Conservation (phyloP, 202 grass and related monocot genomes). For the Miscanthus sacchariflorus region DNA sequence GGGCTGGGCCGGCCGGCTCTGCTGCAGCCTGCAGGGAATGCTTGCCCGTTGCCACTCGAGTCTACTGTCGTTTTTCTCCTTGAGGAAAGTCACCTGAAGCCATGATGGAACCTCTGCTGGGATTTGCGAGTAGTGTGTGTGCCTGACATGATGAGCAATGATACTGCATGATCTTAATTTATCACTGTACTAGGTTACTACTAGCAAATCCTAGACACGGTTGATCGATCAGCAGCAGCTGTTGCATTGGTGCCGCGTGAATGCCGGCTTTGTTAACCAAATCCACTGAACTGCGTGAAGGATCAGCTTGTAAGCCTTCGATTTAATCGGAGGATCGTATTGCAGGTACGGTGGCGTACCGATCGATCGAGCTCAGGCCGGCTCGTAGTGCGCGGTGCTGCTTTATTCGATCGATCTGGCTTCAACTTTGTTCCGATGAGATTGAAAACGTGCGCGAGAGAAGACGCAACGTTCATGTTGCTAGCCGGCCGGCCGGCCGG, state of each 20-base stretch:
- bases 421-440: background rate
- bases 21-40: background rate
- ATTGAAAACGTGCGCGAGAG: background rate
- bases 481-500: background rate
- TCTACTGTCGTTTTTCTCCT: constrained; percentile 34
- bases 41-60: constrained; percentile 19
- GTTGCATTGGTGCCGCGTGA: background rate
- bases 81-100: constrained; percentile 41
- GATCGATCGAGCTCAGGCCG: background rate
- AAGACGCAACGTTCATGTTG: background rate
- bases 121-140: background rate
- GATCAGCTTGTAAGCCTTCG: background rate
- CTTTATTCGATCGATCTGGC: background rate
- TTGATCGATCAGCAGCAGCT: background rate
- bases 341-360: background rate
- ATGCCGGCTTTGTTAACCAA: constrained; percentile 26
- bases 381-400: background rate
- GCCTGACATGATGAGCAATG: constrained; percentile 47
- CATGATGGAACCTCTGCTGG: constrained; percentile 33
- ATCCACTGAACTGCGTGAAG: background rate
- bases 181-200: constrained; percentile 13
- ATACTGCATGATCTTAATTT: background rate
- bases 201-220: background rate
- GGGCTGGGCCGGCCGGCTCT: background rate
- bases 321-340: background rate